These are phyloP conservation scores for Sporisorium graminicola DNA, from an alignment of 1,284 basidiomycete genomes.

Conservation along the genomic window DNA sequence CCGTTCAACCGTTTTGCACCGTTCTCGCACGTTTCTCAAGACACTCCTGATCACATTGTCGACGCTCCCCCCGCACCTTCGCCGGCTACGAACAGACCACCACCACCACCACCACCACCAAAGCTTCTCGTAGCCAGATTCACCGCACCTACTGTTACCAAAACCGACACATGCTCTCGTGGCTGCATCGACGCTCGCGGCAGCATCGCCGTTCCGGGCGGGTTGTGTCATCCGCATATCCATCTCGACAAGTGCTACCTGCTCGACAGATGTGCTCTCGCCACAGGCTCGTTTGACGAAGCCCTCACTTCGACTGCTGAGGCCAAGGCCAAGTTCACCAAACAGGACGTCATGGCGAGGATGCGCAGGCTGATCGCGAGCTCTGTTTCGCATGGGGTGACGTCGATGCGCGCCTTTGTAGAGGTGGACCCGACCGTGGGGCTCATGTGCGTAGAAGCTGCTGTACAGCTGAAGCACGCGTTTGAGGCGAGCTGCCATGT, in stretches of 20 bases:
- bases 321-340: constrained; percentile 34
- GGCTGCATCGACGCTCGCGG: constrained; percentile 25
- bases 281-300: constrained; percentile 37
- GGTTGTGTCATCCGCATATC: constrained; percentile 48
- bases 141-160: not conserved
- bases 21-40: constrained; percentile 5
- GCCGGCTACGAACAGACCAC: too few species aligned
- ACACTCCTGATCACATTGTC: not conserved
- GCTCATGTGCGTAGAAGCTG: constrained; percentile 36
- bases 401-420: constrained; percentile 45
- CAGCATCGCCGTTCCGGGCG: constrained; percentile 41
- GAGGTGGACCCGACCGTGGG: constrained; percentile 52
- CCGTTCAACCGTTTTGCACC: constrained; percentile 4
- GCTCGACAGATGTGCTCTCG: constrained; percentile 22
- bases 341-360: constrained; percentile 16
- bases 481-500: constrained; percentile 20
- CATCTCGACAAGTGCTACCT: constrained; percentile 55
- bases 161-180: not conserved
- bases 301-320: constrained; percentile 32
- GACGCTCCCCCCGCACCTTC: too few species aligned
- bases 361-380: constrained; percentile 28
- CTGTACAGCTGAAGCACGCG: constrained; percentile 11
- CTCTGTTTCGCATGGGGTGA: constrained; percentile 44
- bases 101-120: not conserved
- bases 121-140: constrained; percentile 12